Base-by-base conservation (phyloP, 352 stramenopile species). In the Globisporangium ultimum region DNA sequence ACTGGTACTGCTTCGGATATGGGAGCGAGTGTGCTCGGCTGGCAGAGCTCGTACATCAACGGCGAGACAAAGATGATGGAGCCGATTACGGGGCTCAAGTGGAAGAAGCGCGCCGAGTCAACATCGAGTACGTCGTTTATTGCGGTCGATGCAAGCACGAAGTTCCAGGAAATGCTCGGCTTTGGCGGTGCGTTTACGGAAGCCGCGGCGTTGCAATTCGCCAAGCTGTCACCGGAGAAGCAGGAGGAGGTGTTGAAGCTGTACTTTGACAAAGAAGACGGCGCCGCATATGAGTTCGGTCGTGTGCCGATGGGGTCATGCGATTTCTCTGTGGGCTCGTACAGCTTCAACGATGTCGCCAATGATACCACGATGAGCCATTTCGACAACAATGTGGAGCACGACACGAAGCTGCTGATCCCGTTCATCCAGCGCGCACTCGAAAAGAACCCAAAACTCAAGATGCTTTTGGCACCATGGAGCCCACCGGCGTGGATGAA, bases 121-220 rank as follows among this genome's bases (percentile, higher is more conserved):
- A 24, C 58, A n/a, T 32, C 36, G 17, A 48, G 54, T 1, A 22
- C 45, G 15, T 87, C 78, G 11, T 71, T 66, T 38, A 82, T 94
- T 63, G 12, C 34, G 1, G 70, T 94, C 22, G 80, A 94, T 52
- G 63, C 66, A 20, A 57, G 64, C 18, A 72, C 73, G 14, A 66
- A 74, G 53, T 91, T 72, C 66, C 85, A 95, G 64, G 76, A 88
- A 61, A 91, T 95, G 34, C 71, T 90, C 52, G 93, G 93, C 42
- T 98, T 98, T 70, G 89, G 93, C 20, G 93, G 91, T 15, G 91
- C 93, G 0, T 98, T 98, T 61, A 98, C 93, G 3, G 93, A 98
- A 58, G 83, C 89, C 14, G 74, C 91, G n/a, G 83, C 85, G 9
- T 68, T 96, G 49, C 87, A 97, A 61, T 95, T 98, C 57, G 60